Evolutionary conservation across 2,329 filamentous ascomycete species (phyloP).

Genomic region (Apiospora saccharicola): DNA sequence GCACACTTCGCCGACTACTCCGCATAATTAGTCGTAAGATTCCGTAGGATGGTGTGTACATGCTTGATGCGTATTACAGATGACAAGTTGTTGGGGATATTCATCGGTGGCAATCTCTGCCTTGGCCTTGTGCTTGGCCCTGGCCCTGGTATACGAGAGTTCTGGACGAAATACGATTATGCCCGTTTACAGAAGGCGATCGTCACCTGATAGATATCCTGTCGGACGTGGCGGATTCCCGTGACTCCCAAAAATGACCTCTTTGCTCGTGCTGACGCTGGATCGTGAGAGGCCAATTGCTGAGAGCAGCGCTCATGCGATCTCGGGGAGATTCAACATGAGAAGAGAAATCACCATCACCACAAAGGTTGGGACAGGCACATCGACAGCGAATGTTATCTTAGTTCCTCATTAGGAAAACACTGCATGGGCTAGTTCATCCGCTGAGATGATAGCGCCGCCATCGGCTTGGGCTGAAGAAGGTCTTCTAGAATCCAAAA

Average conservation of each 20-base stretch:
- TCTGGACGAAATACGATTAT: background rate
- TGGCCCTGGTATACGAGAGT: background rate
- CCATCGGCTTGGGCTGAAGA: conserved; percentile 11
- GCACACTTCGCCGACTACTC: conserved; percentile 19
- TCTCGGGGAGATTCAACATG: conserved; percentile 1
- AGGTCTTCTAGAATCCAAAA: conserved; percentile 6
- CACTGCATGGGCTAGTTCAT: background rate
- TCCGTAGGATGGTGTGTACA: conserved; percentile 6
- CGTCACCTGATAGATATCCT: background rate
- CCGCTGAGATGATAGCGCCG: conserved; percentile 6
- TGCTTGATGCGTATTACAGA: background rate
- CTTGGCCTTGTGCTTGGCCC: background rate
- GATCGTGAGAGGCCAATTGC: background rate
- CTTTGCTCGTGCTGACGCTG: background rate
- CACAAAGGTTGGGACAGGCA: background rate
- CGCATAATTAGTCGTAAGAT: conserved; percentile 1
- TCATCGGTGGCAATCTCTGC: background rate
- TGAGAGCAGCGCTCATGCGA: background rate
- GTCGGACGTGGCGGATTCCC: background rate
- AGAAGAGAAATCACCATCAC: background rate
- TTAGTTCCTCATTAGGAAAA: conserved; percentile 5
- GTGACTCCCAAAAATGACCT: background rate
- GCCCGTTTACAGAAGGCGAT: background rate
- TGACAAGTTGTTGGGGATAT: background rate
- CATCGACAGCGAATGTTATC: background rate